phyloP scores from a whole-genome alignment of 495 filamentous ascomycete species.

The Xylaria grammica region DNA sequence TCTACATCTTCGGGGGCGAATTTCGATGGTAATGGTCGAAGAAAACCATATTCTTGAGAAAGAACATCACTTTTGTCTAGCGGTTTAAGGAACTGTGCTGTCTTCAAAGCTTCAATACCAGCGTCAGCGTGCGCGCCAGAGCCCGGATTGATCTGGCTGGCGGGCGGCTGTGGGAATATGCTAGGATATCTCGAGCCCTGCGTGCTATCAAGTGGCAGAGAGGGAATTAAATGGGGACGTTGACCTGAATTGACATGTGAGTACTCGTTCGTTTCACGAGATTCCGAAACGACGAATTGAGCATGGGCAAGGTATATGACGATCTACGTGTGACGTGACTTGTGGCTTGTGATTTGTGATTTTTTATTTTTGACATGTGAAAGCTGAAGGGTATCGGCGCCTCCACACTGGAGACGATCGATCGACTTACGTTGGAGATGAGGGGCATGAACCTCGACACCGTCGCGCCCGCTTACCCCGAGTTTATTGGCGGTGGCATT shows the following conservation, averaged over 20 bases:
- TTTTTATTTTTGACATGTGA: slow-evolving; percentile 36
- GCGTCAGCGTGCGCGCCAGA: slow-evolving; percentile 26
- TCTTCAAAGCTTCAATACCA: slow-evolving; percentile 21
- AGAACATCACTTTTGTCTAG: slow-evolving; percentile 38
- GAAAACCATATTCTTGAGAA: slow-evolving; percentile 66
- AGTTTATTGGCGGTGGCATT: slow-evolving; percentile 36
- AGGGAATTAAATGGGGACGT: slow-evolving; percentile 30
- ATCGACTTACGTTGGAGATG: slow-evolving; percentile 65
- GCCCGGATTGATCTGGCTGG: slow-evolving; percentile 26
- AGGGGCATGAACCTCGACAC: slow-evolving; percentile 56
- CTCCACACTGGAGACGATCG: slow-evolving; percentile 3
- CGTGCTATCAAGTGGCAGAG: slow-evolving; percentile 34
- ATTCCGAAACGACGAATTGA: slow-evolving; percentile 3
- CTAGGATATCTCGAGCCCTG: slow-evolving; percentile 40
- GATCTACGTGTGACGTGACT: slow-evolving; percentile 23
- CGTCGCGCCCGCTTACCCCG: slow-evolving; percentile 32
- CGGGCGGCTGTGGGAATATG: slow-evolving; percentile 32
- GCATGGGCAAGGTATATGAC: slow-evolving; percentile 20
- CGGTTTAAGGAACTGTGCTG: slow-evolving; percentile 39
- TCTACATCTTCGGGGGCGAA: slow-evolving; percentile 75
- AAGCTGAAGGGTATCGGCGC: slow-evolving; percentile 21
- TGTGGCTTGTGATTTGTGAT: no score
- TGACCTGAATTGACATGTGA: slow-evolving; percentile 43
- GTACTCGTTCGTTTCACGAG: slow-evolving; percentile 13
- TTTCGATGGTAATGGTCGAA: slow-evolving; percentile 71